Evolutionary conservation across 2,329 filamentous ascomycete species (phyloP), one percentile per base, ranked within the genome.

Genomic region (Didymella keratinophila): DNA sequence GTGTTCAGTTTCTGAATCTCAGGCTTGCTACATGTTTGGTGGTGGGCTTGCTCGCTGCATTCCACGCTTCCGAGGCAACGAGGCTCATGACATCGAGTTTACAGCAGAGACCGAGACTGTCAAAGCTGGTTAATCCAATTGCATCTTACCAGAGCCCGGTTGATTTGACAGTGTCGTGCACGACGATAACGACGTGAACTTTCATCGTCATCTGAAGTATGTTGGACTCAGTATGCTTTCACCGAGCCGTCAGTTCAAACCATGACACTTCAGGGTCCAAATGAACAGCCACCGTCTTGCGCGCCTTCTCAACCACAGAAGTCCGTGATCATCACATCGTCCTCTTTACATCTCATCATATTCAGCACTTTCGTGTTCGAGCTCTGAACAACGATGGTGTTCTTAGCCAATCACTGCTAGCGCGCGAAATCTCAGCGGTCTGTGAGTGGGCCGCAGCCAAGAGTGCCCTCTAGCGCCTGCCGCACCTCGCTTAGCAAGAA

Each of bases 61-160:
- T 58, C 50, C 51, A 54, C 41, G 56, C 56, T 42, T 46, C 51
- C 36, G 23, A 18, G 50, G 51, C 56, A 54, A 58, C 51, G 12
- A 37, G 12, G 12, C 8, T 16, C 16, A 23, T 37, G 37, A 43
- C 6, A 11, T 30, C 12, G 36, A 4, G 4, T 12, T 8, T 37
- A 9, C 8, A 10, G 8, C 34, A 37, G 16, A 18, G 6, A 21
- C 2, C n/a, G 28, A 32, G 7, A 42, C 39, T 21, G 18, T 25
- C 4, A 10, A 25, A 27, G 41, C 41, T 23, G 14, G 12, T 16
- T 4, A n/a, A n/a, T 2, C 23, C 41, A n/a, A 9, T n/a, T n/a
- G 23, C 5, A 25, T 27, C 8, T 27, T 6, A n/a, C 14, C 14
- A 6, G 2, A 2, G 12, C 12, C 5, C 2, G 23, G 2, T 42